These are phyloP conservation scores for Pichia sorboxylosa DNA, from an alignment of 1,139 yeast genomes.

Conservation along the genomic window DNA sequence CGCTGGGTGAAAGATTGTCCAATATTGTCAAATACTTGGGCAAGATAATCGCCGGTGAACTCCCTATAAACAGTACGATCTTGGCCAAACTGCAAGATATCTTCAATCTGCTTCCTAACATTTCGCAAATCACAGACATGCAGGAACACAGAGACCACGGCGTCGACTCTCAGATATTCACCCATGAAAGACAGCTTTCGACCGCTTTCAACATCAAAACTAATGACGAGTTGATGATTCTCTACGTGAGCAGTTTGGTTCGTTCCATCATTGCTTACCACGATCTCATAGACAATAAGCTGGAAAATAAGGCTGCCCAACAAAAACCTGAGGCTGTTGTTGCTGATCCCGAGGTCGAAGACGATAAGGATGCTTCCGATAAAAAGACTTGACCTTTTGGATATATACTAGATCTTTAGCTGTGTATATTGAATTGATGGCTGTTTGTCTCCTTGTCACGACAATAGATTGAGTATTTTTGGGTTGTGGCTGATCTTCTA, in stretches of 20 bases:
- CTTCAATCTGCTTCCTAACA: conserved; percentile 82
- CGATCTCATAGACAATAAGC: conserved; percentile 90
- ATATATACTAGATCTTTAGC: no score
- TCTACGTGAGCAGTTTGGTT: conserved; percentile 80
- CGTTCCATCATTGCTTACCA: conserved; percentile 95
- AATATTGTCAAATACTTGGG: conserved; percentile 74
- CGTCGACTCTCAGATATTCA: conserved; percentile 18
- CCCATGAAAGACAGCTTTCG: conserved; percentile 37
- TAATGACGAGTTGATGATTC: conserved; percentile 90
- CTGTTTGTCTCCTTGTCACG: no score
- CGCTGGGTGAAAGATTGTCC: conserved; percentile 67
- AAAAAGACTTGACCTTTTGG: no score
- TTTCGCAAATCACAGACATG: conserved; percentile 32
- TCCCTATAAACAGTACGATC: conserved; percentile 85
- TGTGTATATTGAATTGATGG: no score
- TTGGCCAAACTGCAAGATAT: conserved; percentile 91
- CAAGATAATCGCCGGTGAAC: conserved; percentile 55
- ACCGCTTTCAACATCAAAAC: conserved; percentile 85
- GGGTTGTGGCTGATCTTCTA: no score
- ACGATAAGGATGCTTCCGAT: no score
- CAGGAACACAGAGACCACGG: conserved; percentile 15
- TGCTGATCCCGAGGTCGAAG: no score
- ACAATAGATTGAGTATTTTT: no score
- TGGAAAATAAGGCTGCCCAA: conserved; percentile 74
- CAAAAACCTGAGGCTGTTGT: no score